Base-by-base conservation (phyloP, 2,329 filamentous ascomycete genomes). In the Pezizomycotina sp. region DNA sequence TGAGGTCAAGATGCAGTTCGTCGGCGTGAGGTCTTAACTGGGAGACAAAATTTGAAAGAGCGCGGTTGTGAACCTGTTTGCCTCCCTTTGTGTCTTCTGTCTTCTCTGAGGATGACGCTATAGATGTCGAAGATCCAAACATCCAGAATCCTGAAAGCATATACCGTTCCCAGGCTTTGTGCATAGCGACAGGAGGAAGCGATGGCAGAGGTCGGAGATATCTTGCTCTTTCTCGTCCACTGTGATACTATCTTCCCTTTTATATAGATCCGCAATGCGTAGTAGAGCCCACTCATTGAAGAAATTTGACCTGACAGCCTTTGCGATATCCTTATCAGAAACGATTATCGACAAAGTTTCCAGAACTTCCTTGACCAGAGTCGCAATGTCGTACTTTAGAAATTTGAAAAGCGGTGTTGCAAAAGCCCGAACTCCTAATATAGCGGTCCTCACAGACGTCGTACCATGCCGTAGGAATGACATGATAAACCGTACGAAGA, bases 11-110 rank as follows among this genome's bases (percentile, higher is more conserved):
- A 53, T 98, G 84, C 43, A 77, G 69, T 21, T 71, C 65, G 56
- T 74, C 83, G 19, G 79, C 75, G 64, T 91, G 86, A 5, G 89
- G 86, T 5, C 80, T 74, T 35, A 98, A 64, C 27, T 67, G 76
- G 46, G 79, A 73, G 2, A 80, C 65, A 47, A 95, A 82, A 22
- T 81, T 73, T 9, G 81, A 75, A 3, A 98, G 60, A 1, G 74
- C 74, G 20, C 71, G 68, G 53, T 95, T 95, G 39, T 77, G 74
- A 4, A 93, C 71, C 46, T 82, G 78, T 6, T 84, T 60, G 1
- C 73, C 75, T 27, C 77, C 58, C 36, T 76, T 69, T 34, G 73
- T 68, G 25, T 59, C 59, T 14, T 60, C 53, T 27, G 69, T 59
- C 27, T 62, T 58, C 3, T 58, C 60, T 20, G 62, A 53, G 22